Conservation (phyloP, 208 protist genomes). For the Trypanosoma grayi region DNA sequence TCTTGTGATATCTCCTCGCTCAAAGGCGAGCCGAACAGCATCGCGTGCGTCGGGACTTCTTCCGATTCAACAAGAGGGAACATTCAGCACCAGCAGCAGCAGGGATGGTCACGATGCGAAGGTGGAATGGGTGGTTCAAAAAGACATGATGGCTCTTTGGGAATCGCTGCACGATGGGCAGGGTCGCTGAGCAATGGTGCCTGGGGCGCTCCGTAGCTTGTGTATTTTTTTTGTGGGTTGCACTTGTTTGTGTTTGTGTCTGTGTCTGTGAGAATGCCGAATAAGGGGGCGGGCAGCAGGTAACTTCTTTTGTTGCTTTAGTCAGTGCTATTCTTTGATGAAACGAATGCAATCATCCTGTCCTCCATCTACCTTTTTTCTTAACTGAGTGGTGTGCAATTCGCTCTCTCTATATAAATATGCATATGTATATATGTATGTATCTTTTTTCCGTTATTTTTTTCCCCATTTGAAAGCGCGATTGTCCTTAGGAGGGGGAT, state of each 20-base stretch:
- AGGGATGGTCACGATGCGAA: background rate
- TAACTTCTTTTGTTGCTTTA: too few species aligned
- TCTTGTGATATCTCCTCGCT: background rate
- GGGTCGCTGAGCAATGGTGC: background rate
- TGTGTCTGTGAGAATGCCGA: too few species aligned
- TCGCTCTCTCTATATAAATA: too few species aligned
- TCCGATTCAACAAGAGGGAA: background rate
- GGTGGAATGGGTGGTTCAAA: conserved; percentile 14
- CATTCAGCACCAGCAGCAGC: background rate
- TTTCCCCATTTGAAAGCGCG: too few species aligned
- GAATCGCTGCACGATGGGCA: conserved; percentile 11
- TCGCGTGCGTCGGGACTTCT: background rate
- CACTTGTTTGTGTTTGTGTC: too few species aligned
- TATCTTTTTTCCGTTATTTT: background rate
- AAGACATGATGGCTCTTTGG: conserved; percentile 18
- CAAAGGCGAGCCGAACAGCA: background rate
- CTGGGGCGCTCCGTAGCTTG: background rate
- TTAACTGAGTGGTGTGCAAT: too few species aligned
- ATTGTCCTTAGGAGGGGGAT: too few species aligned
- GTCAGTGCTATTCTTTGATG: too few species aligned
- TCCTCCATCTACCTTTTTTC: too few species aligned
- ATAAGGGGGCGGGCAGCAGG: too few species aligned
- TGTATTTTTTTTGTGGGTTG: background rate
- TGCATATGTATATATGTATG: background rate
- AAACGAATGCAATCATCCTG: too few species aligned